Base-by-base conservation (phyloP, 768 basidiomycete genomes). In the Lentinula guzmanii region DNA sequence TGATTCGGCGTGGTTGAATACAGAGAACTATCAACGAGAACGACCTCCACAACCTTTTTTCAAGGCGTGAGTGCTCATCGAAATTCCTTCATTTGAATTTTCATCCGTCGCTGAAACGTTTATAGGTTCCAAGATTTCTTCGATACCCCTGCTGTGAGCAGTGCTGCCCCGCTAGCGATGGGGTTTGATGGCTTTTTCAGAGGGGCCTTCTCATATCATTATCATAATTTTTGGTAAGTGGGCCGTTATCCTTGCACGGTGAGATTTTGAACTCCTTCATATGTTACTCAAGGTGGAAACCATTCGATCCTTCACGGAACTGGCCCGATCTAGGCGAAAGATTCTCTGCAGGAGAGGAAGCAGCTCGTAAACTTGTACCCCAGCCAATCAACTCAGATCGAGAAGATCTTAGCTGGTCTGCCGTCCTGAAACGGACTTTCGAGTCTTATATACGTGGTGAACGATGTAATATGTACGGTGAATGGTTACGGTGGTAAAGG, bases 121-220 rank as follows among this genome's bases (percentile, higher is more conserved):
- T 28, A 39, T 13, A 95, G 94, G 64, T 96, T 96, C 74, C 83
- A 81, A 33, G 87, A 95, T 65, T 93, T 96, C 73, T 96, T 96
- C 71, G 86, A 91, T 61, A 91, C 92, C 0, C 92, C 93, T 7
- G 67, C 76, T 9, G 77, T 81, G 60, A 82, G 81, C 53, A 87
- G 89, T 64, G 94, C 91, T 1, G 90, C 89, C 8, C 92, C 96
- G 5, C 86, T 90, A 66, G 91, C 90, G 13, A 76, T 93, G 15
- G 97, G 97, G 8, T 91, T 98, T 65, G 89, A 94, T 66, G 95
- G 93, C 9, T 99, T 98, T 81, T 99, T 95, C 82, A 86, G 85
- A 62, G 97, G 96, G 5, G 92, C 96, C 4, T 98, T 87, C 71
- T 95, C 91, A 1, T 98, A 98, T 72, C 95, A 98, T 72, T 98